Evolutionary conservation across 225 moss, liverwort and hornwort species (phyloP), one percentile per base, ranked within the genome.

Genomic region (Physcomitrium patens): DNA sequence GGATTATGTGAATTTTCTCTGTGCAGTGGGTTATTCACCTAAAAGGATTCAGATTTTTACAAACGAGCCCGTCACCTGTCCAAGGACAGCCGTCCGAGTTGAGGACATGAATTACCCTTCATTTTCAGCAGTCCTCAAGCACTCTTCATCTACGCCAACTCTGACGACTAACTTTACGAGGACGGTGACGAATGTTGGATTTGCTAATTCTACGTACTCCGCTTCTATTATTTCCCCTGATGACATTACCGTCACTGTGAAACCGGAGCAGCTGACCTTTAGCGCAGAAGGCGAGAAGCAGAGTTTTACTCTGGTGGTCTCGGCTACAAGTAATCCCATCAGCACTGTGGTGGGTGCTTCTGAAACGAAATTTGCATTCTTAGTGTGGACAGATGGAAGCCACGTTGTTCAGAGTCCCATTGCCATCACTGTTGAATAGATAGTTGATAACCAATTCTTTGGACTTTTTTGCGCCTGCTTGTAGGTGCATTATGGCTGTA

Each of bases 71-170:
- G 45, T 71, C 41, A 22, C 3, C 0, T 94, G 91, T 61, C 90
- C 85, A 0, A 7, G 12, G 31, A 28, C 10, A 1, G 7, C 60
- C 3, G 56, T 65, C 14, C 16, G 74, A 46, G 73, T 83, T 5
- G 76, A 69, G 26, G 88, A 92, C 26, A 63, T 90, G 70, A 94
- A 94, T 66, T 94, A 90, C 57, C 91, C 94, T 12, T 89, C 94
- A n/a, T 82, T 91, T 28, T 84, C 84, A 4, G 77, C 84, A 0
- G n/a, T 80, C 10, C 77, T 84, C 15, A 26, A 14, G 31, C 16
- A 41, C 11, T 20, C 1, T n/a, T 57, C 63, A 26, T 15, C 70
- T 31, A 14, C 72, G 53, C n/a, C 65, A 24, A 53, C 60, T n/a
- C 45, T 52, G 10, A 37, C 48, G 0, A 51, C 75, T 54, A 82